A percentile compares a stretch with the other conserved stretches of the same genome.
phyloP scores from a whole-genome alignment of 2,329 filamentous ascomycete genomes.

The Exophiala mesophila region DNA sequence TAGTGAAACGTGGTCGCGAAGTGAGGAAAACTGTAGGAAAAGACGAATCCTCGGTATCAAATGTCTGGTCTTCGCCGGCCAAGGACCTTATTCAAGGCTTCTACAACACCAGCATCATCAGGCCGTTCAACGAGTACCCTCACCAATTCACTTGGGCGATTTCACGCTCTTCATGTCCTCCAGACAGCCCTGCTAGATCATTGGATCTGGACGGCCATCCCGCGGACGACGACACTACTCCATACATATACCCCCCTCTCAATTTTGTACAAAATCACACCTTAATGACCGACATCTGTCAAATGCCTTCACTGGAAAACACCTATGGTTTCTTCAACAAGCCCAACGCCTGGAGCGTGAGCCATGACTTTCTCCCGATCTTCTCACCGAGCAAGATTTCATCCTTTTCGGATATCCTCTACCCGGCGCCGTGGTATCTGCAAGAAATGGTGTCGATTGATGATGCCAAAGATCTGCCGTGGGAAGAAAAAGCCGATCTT shows the following conservation, averaged over 20 bases:
- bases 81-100: too few relatives aligned
- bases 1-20: neutral
- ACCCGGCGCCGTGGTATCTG: conserved; percentile 97
- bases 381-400: conserved; percentile 95
- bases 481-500: conserved; percentile 67
- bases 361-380: conserved; percentile 84
- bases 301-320: conserved; percentile 72
- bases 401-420: conserved; percentile 89
- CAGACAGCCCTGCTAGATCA: conserved; percentile 66
- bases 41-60: neutral
- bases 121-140: conserved; percentile 80
- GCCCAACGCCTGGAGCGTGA: conserved; percentile 81
- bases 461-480: conserved; percentile 61
- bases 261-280: conserved; percentile 86
- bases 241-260: conserved; percentile 66
- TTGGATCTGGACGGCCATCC: neutral
- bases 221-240: conserved; percentile 58
- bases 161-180: conserved; percentile 77
- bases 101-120: too few relatives aligned
- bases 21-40: neutral
- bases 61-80: neutral
- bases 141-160: conserved; percentile 88
- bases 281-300: conserved; percentile 84
- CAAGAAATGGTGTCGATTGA: conserved; percentile 77
- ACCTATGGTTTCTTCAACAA: conserved; percentile 88